Evolutionary conservation across 305 asterid species (phyloP).

Genomic region (Caryopteris hybrid): DNA sequence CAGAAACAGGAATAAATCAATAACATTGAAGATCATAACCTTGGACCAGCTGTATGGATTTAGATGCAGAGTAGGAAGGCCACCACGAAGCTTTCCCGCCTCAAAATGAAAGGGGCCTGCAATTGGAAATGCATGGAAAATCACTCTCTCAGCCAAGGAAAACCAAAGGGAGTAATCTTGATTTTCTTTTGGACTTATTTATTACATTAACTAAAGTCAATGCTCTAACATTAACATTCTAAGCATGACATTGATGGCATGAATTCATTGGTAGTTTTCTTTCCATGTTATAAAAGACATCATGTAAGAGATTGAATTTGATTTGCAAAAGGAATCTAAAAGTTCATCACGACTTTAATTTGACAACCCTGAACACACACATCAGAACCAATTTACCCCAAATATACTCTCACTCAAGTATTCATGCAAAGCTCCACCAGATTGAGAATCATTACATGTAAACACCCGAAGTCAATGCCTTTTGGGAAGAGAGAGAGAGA

Average conservation of each 20-base stretch:
- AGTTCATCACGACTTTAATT: neutral
- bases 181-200: neutral
- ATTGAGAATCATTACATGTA: neutral
- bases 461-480: neutral
- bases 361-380: neutral
- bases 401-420: neutral
- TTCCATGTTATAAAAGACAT: no score
- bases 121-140: constrained; percentile 1
- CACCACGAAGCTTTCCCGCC: constrained; percentile 41
- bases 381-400: neutral
- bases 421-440: neutral
- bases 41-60: constrained; percentile 96
- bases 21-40: constrained; percentile 37
- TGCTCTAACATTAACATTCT: neutral
- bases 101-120: constrained; percentile 94
- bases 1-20: neutral
- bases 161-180: neutral
- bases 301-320: no score
- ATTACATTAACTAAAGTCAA: neutral
- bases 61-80: constrained; percentile 75
- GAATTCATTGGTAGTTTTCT: no score
- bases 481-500: no score
- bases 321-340: no score
- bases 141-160: neutral
- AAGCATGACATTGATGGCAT: neutral